Evolutionary conservation across 2,329 filamentous ascomycete species (phyloP).

Genomic region (Calonectria leucothoes): DNA sequence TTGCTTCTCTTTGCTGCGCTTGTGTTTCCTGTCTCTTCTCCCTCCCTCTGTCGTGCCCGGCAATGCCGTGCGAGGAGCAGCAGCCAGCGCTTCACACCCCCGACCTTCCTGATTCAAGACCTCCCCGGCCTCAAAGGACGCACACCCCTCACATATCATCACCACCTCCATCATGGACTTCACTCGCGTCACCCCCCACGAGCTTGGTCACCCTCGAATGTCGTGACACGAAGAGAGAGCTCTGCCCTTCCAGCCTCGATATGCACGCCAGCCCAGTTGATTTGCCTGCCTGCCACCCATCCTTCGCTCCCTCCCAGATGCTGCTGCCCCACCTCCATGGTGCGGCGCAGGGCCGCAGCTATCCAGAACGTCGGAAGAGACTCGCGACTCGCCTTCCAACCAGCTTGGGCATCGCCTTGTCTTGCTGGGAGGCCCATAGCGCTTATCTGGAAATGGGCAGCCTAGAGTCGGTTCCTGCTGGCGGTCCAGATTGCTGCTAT

Average conservation of each 20-base stretch:
- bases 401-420: constrained; percentile 31
- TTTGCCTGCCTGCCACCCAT: constrained; percentile 13
- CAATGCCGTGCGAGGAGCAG: constrained; percentile 12
- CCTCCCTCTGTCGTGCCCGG: constrained; percentile 9
- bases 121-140: constrained; percentile 20
- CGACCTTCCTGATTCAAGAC: constrained; percentile 40
- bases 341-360: constrained; percentile 36
- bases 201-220: constrained; percentile 23
- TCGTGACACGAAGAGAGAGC: constrained; percentile 28
- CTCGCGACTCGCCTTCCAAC: constrained; percentile 34
- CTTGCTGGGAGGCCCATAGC: constrained; percentile 25
- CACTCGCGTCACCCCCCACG: constrained; percentile 21
- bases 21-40: constrained; percentile 20
- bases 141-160: constrained; percentile 22
- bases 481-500: constrained; percentile 22
- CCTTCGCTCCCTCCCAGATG: constrained; percentile 26
- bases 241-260: constrained; percentile 29
- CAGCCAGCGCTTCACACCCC: constrained; percentile 11
- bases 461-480: constrained; percentile 12
- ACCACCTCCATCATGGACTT: constrained; percentile 22
- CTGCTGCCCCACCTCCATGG: constrained; percentile 33
- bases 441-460: constrained; percentile 29
- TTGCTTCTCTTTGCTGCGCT: constrained; percentile 22
- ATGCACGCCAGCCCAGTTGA: constrained; percentile 26
- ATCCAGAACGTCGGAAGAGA: constrained; percentile 35